Percentiles rank a stretch among this genome's conserved stretches.
Evolutionary conservation across 1,284 basidiomycete species (phyloP).

Genomic region (Acaromyces ingoldii): DNA sequence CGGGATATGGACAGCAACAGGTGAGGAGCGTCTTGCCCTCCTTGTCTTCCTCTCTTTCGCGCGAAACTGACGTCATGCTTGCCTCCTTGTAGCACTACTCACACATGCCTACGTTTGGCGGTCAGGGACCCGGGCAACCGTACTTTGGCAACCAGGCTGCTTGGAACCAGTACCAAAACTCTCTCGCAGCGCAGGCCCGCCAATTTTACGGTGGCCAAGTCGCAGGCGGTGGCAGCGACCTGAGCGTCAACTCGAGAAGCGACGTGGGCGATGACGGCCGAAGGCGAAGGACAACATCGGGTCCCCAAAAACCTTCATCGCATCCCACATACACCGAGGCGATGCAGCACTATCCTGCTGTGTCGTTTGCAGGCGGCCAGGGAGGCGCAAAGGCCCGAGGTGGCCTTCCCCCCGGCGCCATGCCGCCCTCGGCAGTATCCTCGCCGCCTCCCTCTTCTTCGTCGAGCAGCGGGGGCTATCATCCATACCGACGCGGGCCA

Average conservation of each 20-base stretch:
- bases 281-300: conserved; percentile 37
- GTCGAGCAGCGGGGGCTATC: conserved; percentile 29
- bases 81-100: too few species aligned
- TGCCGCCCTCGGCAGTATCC: conserved; percentile 12
- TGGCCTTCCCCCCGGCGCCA: conserved; percentile 12
- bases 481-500: conserved; percentile 37
- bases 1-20: too few species aligned
- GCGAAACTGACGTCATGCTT: too few species aligned
- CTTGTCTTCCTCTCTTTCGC: too few species aligned
- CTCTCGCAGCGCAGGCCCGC: conserved; percentile 31
- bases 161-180: conserved; percentile 42
- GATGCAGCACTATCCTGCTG: conserved; percentile 23
- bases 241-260: conserved; percentile 11
- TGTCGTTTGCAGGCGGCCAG: conserved; percentile 10
- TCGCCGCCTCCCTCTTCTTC: conserved; percentile 24
- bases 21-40: too few species aligned
- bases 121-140: too few species aligned
- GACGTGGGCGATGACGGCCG: conserved; percentile 15
- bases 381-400: too few species aligned
- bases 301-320: conserved; percentile 36
- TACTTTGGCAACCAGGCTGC: conserved; percentile 31
- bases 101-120: too few species aligned
- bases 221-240: conserved; percentile 4
- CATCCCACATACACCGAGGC: conserved; percentile 38
- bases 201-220: conserved; percentile 5